These are phyloP conservation scores for Zymoseptoria crescenta DNA, from an alignment of 2,329 filamentous ascomycete species.

Conservation along the genomic window DNA sequence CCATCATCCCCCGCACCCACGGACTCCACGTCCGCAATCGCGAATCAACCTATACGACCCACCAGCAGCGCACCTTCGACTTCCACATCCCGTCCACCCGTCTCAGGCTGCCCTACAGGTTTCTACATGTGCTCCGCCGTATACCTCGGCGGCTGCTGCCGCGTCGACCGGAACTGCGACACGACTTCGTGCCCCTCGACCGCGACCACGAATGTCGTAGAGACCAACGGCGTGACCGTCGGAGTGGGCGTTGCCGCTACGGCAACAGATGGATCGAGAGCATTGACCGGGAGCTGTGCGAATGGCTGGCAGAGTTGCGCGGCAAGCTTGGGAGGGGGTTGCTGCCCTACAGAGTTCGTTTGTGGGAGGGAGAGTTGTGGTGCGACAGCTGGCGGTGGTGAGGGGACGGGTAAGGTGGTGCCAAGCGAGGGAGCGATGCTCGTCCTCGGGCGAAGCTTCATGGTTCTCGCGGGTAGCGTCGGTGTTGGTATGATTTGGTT, in stretches of 20 bases:
- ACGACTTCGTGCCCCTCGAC: constrained; percentile 66
- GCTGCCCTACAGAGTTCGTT: constrained; percentile 69
- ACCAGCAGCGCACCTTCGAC: constrained; percentile 27
- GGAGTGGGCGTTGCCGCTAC: constrained; percentile 46
- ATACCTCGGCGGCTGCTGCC: constrained; percentile 78
- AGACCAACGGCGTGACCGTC: constrained; percentile 59
- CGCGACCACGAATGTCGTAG: constrained; percentile 56
- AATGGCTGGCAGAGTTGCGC: constrained; percentile 70
- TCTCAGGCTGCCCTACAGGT: constrained; percentile 64
- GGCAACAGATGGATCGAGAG: constrained; percentile 32
- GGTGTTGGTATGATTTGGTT: constrained; percentile 35
- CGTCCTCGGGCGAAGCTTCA: constrained; percentile 26
- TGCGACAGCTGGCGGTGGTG: constrained; percentile 46
- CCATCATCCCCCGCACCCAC: constrained; percentile 37
- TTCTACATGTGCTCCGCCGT: constrained; percentile 86
- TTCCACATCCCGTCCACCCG: constrained; percentile 17
- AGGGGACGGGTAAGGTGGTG: constrained; percentile 41
- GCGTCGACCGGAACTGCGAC: constrained; percentile 76
- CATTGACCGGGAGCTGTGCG: constrained; percentile 51
- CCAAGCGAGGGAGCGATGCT: constrained; percentile 30
- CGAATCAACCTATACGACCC: constrained; percentile 36
- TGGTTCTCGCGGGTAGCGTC: constrained; percentile 24
- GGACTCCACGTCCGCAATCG: constrained; percentile 29
- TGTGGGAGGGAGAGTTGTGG: constrained; percentile 68
- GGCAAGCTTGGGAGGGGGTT: constrained; percentile 62